Conservation (phyloP, 306 rosid genomes). For the Rosa persica region DNA sequence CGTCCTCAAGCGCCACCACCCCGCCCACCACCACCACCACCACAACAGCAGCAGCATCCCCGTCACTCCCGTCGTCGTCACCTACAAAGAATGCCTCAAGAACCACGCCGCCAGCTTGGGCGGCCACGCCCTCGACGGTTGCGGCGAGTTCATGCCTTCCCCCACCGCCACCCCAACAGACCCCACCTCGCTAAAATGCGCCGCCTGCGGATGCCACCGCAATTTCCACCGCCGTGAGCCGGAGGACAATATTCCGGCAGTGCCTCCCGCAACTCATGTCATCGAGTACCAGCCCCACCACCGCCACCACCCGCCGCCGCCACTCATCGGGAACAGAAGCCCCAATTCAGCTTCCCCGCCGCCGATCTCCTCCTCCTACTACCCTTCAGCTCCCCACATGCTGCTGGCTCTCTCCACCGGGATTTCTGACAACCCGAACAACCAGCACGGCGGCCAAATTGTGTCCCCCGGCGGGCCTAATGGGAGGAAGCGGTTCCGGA, state of each 20-base stretch:
- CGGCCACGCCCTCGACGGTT: slow-evolving; percentile 86
- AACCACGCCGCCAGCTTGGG: slow-evolving; percentile 91
- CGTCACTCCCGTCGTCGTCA: slow-evolving; percentile 20
- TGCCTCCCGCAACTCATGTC: slow-evolving; percentile 38
- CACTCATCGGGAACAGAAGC: slow-evolving; percentile 44
- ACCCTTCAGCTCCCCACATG: slow-evolving; percentile 96
- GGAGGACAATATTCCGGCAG: slow-evolving; percentile 46
- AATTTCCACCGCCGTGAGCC: slow-evolving; percentile 98
- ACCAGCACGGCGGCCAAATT: not conserved
- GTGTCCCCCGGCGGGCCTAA: slow-evolving; percentile 26
- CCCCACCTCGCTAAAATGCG: slow-evolving; percentile 84
- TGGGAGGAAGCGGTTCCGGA: slow-evolving; percentile 64
- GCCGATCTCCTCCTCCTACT: slow-evolving; percentile 92
- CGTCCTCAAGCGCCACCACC: slow-evolving; percentile 71
- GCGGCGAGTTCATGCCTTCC: slow-evolving; percentile 96
- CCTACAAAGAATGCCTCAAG: slow-evolving; percentile 80
- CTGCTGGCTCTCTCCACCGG: slow-evolving; percentile 79
- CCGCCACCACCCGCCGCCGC: slow-evolving; percentile 56
- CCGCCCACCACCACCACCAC: slow-evolving; percentile 22
- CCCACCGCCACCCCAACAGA: slow-evolving; percentile 55
- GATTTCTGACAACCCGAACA: not conserved
- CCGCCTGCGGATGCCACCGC: slow-evolving; percentile 98
- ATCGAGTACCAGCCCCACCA: slow-evolving; percentile 86
- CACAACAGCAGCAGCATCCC: slow-evolving; percentile 18
- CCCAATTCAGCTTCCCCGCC: slow-evolving; percentile 90